phyloP scores from a whole-genome alignment of 1,284 basidiomycete species.

The Apiotrichum laibachii region DNA sequence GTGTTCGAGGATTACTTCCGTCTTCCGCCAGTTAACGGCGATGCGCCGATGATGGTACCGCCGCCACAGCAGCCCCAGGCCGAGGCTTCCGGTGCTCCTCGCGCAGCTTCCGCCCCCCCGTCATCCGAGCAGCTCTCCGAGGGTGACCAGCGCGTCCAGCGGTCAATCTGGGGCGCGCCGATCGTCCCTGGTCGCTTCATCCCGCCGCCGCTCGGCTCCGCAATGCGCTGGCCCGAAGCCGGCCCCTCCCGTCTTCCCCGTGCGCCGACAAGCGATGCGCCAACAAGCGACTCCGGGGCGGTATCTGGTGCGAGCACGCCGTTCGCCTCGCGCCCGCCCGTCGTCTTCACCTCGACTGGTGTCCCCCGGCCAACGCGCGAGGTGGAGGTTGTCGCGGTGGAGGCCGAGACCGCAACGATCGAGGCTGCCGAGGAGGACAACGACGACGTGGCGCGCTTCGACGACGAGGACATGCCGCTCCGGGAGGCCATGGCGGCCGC shows the following conservation, averaged over 20 bases:
- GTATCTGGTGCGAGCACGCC: conserved; percentile 37
- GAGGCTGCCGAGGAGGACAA: background rate
- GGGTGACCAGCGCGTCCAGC: conserved; percentile 30
- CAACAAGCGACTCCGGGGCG: background rate
- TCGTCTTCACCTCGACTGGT: conserved; percentile 32
- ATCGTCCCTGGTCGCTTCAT: conserved; percentile 42
- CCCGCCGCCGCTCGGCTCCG: conserved; percentile 36
- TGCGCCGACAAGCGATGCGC: background rate
- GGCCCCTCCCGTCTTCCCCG: background rate
- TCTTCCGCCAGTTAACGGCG: conserved; percentile 24
- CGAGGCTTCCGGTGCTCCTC: background rate
- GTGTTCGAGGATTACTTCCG: conserved; percentile 43
- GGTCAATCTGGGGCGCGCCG: conserved; percentile 46
- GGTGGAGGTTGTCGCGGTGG: background rate
- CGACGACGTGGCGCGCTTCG: conserved; percentile 52
- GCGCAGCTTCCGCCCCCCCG: conserved; percentile 2
- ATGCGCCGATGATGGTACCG: conserved; percentile 22
- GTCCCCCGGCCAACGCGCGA: background rate
- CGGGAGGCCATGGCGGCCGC: conserved; percentile 16
- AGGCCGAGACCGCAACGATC: background rate
- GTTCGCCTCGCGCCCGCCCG: conserved; percentile 38
- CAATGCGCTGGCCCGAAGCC: conserved; percentile 16
- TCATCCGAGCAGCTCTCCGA: conserved; percentile 11
- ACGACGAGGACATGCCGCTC: conserved; percentile 14
- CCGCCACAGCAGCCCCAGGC: background rate